Conservation (phyloP, 345 rosid genomes). For the Reutealis trisperma region DNA sequence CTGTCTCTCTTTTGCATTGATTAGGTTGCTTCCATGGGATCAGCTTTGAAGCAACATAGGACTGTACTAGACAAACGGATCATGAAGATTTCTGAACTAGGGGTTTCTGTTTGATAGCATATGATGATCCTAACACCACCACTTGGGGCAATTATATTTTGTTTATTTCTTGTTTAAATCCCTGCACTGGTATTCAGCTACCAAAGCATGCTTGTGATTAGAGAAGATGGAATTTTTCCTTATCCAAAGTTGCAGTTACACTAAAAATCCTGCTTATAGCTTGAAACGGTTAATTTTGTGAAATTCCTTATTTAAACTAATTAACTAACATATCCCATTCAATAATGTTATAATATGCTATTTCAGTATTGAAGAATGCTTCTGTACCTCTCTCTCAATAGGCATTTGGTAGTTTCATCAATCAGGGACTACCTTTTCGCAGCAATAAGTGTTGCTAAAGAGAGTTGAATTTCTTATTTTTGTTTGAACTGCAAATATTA, state of each 20-base stretch:
- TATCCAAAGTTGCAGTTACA: background rate
- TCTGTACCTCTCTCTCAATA: too few species aligned
- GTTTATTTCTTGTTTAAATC: background rate
- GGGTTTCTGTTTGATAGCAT: slow-evolving; percentile 52
- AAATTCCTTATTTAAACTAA: background rate
- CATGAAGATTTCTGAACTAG: slow-evolving; percentile 78
- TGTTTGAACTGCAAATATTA: too few species aligned
- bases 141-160: background rate
- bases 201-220: background rate
- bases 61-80: slow-evolving; percentile 59
- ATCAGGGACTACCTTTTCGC: too few species aligned
- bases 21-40: slow-evolving; percentile 85
- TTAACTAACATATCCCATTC: background rate
- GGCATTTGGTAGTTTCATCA: too few species aligned
- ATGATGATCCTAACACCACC: background rate
- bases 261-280: background rate
- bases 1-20: slow-evolving; percentile 10
- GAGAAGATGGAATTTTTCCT: background rate
- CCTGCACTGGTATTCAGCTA: too few species aligned
- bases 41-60: slow-evolving; percentile 63
- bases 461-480: too few species aligned
- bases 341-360: too few species aligned
- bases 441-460: too few species aligned
- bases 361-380: too few species aligned
- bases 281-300: background rate